Evolutionary conservation across 208 protist species (phyloP), one percentile per base, ranked within the genome.

Genomic region (Acanthamoeba sp.): DNA sequence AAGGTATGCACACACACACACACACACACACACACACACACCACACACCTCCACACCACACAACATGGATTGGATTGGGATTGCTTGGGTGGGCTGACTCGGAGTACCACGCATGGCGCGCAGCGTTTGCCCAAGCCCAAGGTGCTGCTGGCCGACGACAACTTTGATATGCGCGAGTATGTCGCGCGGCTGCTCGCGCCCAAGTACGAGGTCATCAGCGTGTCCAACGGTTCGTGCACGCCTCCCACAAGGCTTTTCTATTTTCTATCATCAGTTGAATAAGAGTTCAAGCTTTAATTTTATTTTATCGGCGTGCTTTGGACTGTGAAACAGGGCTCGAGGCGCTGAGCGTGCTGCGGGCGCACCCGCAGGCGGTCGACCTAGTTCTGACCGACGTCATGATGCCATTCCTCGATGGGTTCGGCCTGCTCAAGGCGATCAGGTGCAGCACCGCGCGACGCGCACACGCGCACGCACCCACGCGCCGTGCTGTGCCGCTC

Each of bases 391-490:
- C 57, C 14, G 94, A 95, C 29, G 94, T 95, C 14, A 95, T 95
- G 94, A 95, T 95, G 94, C 94, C 94, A 0, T 42, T 84, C 48
- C 16, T 95, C 16, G 94, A 95, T 45, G 94, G 94, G 3, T 94
- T 94, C 40, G n/a, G 36, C 34, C 48, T 94, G 0, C 71, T 93
- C 45, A 90, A 82, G 62, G 93, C 80, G 36, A 9, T 94, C 27
- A 20, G 85, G 42, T 20, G 18, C 18, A 20, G 18, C 45, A 52
- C 45, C 90, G 12, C 40, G 9, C 10, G 9, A n/a, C 12, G 29
- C 45, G 18, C 18, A 16, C 12, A 9, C 45, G 45, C 45, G 18
- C 45, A 52, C 6, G 45, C 45, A 52, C 45, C 45, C 45, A 52
- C 6, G 45, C 45, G n/a, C n/a, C n/a, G n/a, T n/a, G n/a, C n/a